Base-by-base conservation (phyloP, 2,329 filamentous ascomycete genomes). In the Ascomycota sp. region DNA sequence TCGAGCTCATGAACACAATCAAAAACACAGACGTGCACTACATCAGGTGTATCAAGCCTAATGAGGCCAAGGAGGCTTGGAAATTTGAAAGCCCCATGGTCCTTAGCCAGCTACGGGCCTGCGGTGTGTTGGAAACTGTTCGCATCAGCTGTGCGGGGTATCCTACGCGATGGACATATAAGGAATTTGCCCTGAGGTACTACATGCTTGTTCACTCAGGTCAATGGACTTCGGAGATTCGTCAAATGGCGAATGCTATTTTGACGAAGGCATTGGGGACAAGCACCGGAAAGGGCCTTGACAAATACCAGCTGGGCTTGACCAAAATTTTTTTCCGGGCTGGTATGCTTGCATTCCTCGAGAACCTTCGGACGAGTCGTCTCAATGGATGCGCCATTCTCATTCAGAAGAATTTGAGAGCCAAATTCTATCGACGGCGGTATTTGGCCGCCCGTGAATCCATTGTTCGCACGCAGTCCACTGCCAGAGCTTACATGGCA, bases 311-410 rank as follows among this genome's bases (percentile, higher is more conserved):
- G 56, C 69, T 98, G 38, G 89, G 89, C 57, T 63, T 95, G 40
- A 95, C 86, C 30, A 98, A 98, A 61, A 94, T 98, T 48, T 98
- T 98, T 61, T 98, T 98, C 72, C 78, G 89, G 35, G 89, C 89
- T 32, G 89, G 89, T 53, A 98, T 98, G 89, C 74, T 98, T 43
- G 89, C 89, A 6, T 94, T 94, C 59, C 61, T 98, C 30, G 89
- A 98, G 56, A 94, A 94, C 41, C 64, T 94, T 39, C 74, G 89
- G 34, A 94, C 89, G 9, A 81, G 66, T 39, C 75, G 85, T 34
- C 65, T 98, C 47, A 95, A 92, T 48, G 79, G 83, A 40, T 92
- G 85, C 41, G 89, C 89, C 9, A 80, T 92, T 42, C 79, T 98
- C 73, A 98, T 98, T 33, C 89, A 98, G 55, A 98, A 98, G 73